Conservation (phyloP, 2,329 filamentous ascomycete species). For the Zasmidium angulare region DNA sequence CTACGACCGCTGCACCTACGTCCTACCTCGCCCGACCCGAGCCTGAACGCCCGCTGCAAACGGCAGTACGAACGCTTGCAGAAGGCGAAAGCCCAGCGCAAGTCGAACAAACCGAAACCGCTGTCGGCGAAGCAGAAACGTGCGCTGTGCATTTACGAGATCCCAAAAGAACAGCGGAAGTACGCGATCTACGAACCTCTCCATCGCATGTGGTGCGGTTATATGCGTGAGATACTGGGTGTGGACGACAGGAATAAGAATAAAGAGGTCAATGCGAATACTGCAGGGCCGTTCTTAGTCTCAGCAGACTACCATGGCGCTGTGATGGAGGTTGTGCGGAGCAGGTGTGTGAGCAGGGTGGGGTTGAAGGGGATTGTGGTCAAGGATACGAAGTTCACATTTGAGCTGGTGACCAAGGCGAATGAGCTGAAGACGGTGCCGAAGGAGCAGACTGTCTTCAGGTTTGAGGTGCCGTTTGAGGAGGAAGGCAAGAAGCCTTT, state of each 20-base stretch:
- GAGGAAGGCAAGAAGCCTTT: constrained; percentile 48
- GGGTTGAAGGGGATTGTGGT: constrained; percentile 84
- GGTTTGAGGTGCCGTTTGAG: constrained; percentile 64
- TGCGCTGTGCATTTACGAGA: constrained; percentile 68
- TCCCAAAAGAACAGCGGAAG: constrained; percentile 66
- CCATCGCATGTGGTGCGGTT: constrained; percentile 76
- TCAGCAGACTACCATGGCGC: constrained; percentile 93
- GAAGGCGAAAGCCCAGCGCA: constrained; percentile 33
- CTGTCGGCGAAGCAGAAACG: constrained; percentile 80
- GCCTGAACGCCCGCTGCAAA: constrained; percentile 55
- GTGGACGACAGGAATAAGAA: constrained; percentile 34
- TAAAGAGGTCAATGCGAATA: constrained; percentile 56
- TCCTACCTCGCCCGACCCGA: constrained; percentile 66
- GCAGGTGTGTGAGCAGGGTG: constrained; percentile 76
- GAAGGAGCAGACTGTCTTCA: constrained; percentile 87
- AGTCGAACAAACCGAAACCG: constrained; percentile 59
- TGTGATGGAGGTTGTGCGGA: constrained; percentile 76
- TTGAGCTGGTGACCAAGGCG: constrained; percentile 75
- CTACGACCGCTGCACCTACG: constrained; percentile 78
- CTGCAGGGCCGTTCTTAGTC: constrained; percentile 70
- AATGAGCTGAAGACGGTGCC: constrained; percentile 76
- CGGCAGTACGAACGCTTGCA: constrained; percentile 37
- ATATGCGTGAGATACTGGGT: constrained; percentile 79
- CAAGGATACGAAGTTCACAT: constrained; percentile 80
- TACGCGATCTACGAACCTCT: constrained; percentile 78